A percentile compares a stretch with the other conserved stretches of the same genome.
Conservation (phyloP, 495 filamentous ascomycete species). For the Trichoderma orchidacearum region DNA sequence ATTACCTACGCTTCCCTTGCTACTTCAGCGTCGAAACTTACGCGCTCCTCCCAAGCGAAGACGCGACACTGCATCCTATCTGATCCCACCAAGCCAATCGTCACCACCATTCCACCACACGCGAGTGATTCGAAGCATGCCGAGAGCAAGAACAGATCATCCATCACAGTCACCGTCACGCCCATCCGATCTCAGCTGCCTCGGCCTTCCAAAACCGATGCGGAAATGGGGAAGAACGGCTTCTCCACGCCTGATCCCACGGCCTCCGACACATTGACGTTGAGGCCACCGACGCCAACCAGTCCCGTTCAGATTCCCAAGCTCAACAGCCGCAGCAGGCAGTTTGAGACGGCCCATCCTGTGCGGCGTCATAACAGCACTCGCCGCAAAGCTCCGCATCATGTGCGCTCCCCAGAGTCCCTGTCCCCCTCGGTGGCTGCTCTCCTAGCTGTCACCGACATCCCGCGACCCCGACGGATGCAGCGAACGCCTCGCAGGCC, state of each 20-base stretch:
- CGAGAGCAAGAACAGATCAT: not conserved
- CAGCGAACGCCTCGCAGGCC: not conserved
- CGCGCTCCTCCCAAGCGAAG: not conserved
- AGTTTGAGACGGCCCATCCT: constrained; percentile 10
- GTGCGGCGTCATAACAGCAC: constrained; percentile 9
- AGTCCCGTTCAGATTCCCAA: constrained; percentile 34
- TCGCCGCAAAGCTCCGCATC: constrained; percentile 8
- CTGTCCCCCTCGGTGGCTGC: constrained; percentile 46
- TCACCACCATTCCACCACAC: not conserved
- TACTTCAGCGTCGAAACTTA: not conserved
- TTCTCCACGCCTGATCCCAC: not conserved
- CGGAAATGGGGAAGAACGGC: not conserved
- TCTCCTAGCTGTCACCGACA: constrained; percentile 44
- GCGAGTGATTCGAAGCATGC: not conserved
- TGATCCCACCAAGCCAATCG: not conserved
- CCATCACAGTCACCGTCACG: not conserved
- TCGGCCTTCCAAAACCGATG: not conserved
- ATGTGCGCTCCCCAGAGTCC: constrained; percentile 31
- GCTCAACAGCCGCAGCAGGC: constrained; percentile 6
- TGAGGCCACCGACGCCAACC: constrained; percentile 19
- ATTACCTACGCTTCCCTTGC: not conserved
- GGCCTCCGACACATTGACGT: constrained; percentile 6
- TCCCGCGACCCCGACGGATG: constrained; percentile 31
- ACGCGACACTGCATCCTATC: not conserved
- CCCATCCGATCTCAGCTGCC: not conserved